phyloP scores from a whole-genome alignment of 495 filamentous ascomycete species.

The Penicillium macrosclerotiorum region DNA sequence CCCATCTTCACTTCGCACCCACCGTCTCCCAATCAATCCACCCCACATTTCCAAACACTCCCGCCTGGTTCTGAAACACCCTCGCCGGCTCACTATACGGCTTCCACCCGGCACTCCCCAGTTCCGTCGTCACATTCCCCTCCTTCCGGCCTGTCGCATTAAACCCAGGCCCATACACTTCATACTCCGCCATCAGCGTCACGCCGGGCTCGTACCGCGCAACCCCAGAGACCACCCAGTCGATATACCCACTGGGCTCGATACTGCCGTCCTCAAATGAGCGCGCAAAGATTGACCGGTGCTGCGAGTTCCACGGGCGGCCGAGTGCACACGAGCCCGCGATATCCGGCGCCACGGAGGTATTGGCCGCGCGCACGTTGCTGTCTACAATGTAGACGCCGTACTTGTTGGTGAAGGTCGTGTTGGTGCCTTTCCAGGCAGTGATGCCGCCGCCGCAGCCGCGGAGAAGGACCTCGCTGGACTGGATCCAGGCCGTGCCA shows the following conservation, averaged over 20 bases:
- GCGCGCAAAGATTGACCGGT: constrained; percentile 52
- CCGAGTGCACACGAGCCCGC: constrained; percentile 53
- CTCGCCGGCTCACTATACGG: constrained; percentile 46
- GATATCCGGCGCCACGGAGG: constrained; percentile 44
- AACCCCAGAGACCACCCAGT: constrained; percentile 45
- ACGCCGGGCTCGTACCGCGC: constrained; percentile 35
- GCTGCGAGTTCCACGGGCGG: constrained; percentile 56
- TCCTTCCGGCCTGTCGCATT: constrained; percentile 45
- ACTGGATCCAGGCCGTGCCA: constrained; percentile 49
- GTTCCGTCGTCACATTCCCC: constrained; percentile 40
- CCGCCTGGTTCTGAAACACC: constrained; percentile 53
- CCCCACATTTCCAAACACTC: constrained; percentile 43
- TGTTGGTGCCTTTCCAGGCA: constrained; percentile 67
- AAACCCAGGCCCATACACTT: constrained; percentile 53
- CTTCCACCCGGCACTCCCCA: constrained; percentile 37
- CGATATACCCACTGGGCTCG: constrained; percentile 49
- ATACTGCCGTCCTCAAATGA: constrained; percentile 54
- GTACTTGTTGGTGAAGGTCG: constrained; percentile 60
- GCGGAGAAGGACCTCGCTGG: constrained; percentile 44
- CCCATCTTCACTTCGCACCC: no score
- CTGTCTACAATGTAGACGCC: constrained; percentile 58
- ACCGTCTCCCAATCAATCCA: constrained; percentile 52
- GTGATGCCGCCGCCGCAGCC: constrained; percentile 60
- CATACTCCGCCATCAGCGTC: constrained; percentile 58
- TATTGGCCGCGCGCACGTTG: constrained; percentile 48